phyloP scores from a whole-genome alignment of 306 rosid genomes.

The Coriaria nepalensis region DNA sequence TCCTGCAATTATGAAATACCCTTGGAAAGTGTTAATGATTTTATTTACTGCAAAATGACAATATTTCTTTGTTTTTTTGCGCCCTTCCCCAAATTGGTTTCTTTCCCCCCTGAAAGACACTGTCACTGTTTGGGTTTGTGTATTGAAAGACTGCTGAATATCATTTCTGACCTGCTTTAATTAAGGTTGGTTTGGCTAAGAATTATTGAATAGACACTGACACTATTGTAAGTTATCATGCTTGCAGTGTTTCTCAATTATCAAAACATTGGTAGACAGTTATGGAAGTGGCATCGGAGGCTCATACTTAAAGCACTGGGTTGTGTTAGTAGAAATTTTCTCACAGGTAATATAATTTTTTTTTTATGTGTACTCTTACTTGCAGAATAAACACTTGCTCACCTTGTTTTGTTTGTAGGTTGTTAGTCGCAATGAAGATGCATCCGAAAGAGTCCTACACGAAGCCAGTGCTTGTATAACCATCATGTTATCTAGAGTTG shows the following conservation, averaged over 20 bases:
- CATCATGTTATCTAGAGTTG: slow-evolving; percentile 55
- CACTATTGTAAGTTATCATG: slow-evolving; percentile 14
- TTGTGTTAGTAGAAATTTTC: slow-evolving; percentile 48
- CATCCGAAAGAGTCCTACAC: slow-evolving; percentile 58
- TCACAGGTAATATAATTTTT: slow-evolving; percentile 70
- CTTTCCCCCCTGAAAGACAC: too few relatives aligned
- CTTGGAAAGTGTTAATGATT: too few relatives aligned
- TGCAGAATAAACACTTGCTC: slow-evolving; percentile 13
- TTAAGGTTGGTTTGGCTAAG: too few relatives aligned
- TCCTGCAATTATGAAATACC: too few relatives aligned
- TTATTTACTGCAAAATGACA: too few relatives aligned
- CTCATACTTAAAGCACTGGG: slow-evolving; percentile 68
- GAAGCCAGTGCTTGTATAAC: slow-evolving; percentile 74
- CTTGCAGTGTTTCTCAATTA: slow-evolving; percentile 65
- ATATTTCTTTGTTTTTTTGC: too few relatives aligned
- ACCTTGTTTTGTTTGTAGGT: slow-evolving; percentile 43
- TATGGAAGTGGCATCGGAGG: slow-evolving; percentile 34
- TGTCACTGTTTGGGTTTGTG: too few relatives aligned
- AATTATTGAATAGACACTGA: slow-evolving; percentile 6
- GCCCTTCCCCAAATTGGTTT: too few relatives aligned
- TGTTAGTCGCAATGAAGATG: slow-evolving; percentile 43
- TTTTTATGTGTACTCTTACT: slow-evolving; percentile 9
- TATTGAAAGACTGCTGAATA: too few relatives aligned
- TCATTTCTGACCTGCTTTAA: too few relatives aligned
- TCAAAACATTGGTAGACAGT: slow-evolving; percentile 56